Conservation (phyloP, 345 rosid species). For the Salix exigua region DNA sequence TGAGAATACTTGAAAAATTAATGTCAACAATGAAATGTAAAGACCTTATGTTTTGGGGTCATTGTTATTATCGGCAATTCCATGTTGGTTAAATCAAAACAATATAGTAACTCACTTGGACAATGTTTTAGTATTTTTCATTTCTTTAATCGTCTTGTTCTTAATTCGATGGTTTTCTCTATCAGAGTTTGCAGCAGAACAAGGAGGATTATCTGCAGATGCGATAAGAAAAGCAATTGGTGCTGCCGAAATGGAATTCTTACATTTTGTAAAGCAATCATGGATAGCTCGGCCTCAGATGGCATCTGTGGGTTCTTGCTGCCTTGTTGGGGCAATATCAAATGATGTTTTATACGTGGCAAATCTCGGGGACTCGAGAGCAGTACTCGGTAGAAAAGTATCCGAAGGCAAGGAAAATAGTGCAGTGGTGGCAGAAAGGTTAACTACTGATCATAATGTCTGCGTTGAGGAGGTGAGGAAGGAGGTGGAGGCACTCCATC, state of each 20-base stretch:
- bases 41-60: neutral
- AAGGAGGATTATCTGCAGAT: conserved; percentile 51
- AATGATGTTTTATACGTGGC: conserved; percentile 49
- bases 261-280: conserved; percentile 46
- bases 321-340: conserved; percentile 54
- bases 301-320: conserved; percentile 63
- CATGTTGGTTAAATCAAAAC: neutral
- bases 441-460: conserved; percentile 64
- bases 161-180: neutral
- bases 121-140: too few species aligned
- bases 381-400: conserved; percentile 48
- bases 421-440: conserved; percentile 49
- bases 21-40: neutral
- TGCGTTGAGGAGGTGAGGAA: conserved; percentile 60
- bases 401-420: conserved; percentile 11
- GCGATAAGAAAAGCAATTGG: conserved; percentile 48
- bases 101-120: too few species aligned
- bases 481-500: conserved; percentile 68
- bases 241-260: conserved; percentile 53
- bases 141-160: neutral
- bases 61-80: neutral
- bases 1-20: too few species aligned
- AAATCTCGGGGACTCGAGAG: conserved; percentile 71
- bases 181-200: conserved; percentile 43
- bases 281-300: conserved; percentile 46